phyloP scores from a whole-genome alignment of 805 yeast genomes.

The Teunomyces panamensis region DNA sequence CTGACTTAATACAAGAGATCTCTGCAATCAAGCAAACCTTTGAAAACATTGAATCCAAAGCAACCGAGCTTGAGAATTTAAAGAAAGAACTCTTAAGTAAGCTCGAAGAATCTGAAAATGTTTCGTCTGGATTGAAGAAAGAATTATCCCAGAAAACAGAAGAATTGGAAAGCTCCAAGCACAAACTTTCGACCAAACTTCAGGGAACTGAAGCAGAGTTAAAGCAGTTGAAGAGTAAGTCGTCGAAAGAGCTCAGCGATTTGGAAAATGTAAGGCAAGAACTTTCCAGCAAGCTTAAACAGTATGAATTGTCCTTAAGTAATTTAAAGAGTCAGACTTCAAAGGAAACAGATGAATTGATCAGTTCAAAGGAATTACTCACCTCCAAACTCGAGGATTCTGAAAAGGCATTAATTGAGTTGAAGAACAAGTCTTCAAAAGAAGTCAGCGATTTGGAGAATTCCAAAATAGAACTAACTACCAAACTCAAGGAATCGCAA shows the following conservation, averaged over 20 bases:
- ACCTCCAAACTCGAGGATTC: background rate
- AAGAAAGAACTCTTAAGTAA: background rate
- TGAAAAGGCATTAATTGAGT: background rate
- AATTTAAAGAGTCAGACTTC: background rate
- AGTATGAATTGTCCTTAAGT: background rate
- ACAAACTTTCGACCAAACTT: background rate
- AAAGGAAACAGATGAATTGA: background rate
- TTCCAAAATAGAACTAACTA: background rate
- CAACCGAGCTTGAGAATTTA: background rate
- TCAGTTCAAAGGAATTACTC: background rate
- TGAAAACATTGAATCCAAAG: background rate
- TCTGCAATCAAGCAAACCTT: background rate
- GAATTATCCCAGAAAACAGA: background rate
- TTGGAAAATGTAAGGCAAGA: background rate
- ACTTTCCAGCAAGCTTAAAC: background rate
- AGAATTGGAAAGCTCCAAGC: background rate
- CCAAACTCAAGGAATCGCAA: background rate
- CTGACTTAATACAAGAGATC: background rate
- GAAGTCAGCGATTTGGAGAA: background rate
- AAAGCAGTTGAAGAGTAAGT: background rate
- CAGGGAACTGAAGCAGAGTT: background rate
- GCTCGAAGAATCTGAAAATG: background rate
- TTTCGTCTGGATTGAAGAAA: background rate
- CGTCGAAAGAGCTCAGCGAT: background rate
- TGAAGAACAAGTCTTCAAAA: background rate